These are phyloP conservation scores for Salvia splendens DNA, from an alignment of 257 asterid genomes.

Conservation along the genomic window DNA sequence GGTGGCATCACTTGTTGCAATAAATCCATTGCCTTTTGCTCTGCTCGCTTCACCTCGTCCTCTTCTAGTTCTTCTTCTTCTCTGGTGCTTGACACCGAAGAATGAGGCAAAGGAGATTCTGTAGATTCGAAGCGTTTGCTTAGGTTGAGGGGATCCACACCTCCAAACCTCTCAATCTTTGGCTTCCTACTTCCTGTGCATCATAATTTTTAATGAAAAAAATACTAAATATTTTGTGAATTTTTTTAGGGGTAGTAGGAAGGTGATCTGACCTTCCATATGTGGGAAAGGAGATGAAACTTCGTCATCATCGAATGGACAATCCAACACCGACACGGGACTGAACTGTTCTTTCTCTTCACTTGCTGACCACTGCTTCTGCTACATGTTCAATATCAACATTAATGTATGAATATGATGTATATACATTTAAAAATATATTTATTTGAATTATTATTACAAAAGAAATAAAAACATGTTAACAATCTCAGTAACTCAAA, in stretches of 20 bases:
- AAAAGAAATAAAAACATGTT: no score
- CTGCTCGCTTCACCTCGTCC: conserved; percentile 22
- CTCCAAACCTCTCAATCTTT: conserved; percentile 51
- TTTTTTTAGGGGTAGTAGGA: not conserved
- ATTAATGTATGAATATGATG: not conserved
- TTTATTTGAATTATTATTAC: no score
- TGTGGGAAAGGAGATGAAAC: conserved; percentile 59
- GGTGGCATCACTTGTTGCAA: conserved; percentile 41
- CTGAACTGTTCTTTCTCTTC: conserved; percentile 74
- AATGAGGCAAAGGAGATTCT: conserved; percentile 22
- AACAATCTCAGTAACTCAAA: no score
- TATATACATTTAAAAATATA: no score
- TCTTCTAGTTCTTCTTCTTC: conserved; percentile 41
- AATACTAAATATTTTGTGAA: no score
- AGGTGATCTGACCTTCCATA: conserved; percentile 45
- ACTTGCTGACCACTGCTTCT: conserved; percentile 42
- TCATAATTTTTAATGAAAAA: not conserved
- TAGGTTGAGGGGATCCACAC: conserved; percentile 55
- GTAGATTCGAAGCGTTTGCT: conserved; percentile 42
- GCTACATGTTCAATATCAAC: conserved; percentile 11
- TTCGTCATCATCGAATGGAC: conserved; percentile 69
- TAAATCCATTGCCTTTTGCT: conserved; percentile 37
- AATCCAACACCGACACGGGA: conserved; percentile 71
- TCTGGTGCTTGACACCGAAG: conserved; percentile 27
- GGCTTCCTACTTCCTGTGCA: conserved; percentile 54